These are phyloP conservation scores for Chaetomium olivaceum DNA, from an alignment of 2,329 filamentous ascomycete genomes.

Conservation along the genomic window DNA sequence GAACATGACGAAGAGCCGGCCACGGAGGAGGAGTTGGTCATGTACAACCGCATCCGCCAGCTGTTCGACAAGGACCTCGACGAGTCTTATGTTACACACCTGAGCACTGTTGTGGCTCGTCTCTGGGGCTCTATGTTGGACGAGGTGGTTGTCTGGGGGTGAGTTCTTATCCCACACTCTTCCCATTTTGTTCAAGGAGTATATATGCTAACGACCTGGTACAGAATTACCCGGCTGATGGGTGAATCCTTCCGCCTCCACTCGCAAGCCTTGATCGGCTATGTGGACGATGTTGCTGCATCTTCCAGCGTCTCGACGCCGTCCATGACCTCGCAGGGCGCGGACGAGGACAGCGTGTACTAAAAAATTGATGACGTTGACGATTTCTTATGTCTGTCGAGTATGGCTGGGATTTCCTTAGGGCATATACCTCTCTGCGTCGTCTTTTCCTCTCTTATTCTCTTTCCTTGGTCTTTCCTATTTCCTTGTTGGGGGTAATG, in stretches of 20 bases:
- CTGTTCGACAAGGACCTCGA: slow-evolving; percentile 90
- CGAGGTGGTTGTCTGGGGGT: slow-evolving; percentile 99
- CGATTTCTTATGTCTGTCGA: slow-evolving; percentile 52
- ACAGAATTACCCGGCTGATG: slow-evolving; percentile 89
- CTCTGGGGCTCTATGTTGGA: slow-evolving; percentile 98
- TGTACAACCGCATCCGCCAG: slow-evolving; percentile 90
- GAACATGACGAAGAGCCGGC: slow-evolving; percentile 97
- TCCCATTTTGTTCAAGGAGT: slow-evolving; percentile 13
- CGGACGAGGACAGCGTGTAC: slow-evolving; percentile 71
- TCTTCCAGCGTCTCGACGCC: slow-evolving; percentile 70
- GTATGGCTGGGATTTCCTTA: slow-evolving; percentile 39
- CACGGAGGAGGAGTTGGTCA: slow-evolving; percentile 77
- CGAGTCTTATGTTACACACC: slow-evolving; percentile 75
- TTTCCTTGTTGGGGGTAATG: slow-evolving; percentile 9
- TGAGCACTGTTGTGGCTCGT: slow-evolving; percentile 92
- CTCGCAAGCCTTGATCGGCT: slow-evolving; percentile 89
- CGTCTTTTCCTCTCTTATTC: slow-evolving; percentile 23
- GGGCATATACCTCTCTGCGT: slow-evolving; percentile 48
- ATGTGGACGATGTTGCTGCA: slow-evolving; percentile 79
- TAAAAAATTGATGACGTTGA: slow-evolving; percentile 57
- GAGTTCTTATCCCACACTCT: slow-evolving; percentile 49
- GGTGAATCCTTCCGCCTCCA: slow-evolving; percentile 97
- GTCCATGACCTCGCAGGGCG: slow-evolving; percentile 71
- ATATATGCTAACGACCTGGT: slow-evolving; percentile 44
- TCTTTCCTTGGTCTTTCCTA: slow-evolving; percentile 35